Evolutionary conservation across 176 grass and related monocot genomes (phyloP).

Genomic region (Dactylis glomerata): DNA sequence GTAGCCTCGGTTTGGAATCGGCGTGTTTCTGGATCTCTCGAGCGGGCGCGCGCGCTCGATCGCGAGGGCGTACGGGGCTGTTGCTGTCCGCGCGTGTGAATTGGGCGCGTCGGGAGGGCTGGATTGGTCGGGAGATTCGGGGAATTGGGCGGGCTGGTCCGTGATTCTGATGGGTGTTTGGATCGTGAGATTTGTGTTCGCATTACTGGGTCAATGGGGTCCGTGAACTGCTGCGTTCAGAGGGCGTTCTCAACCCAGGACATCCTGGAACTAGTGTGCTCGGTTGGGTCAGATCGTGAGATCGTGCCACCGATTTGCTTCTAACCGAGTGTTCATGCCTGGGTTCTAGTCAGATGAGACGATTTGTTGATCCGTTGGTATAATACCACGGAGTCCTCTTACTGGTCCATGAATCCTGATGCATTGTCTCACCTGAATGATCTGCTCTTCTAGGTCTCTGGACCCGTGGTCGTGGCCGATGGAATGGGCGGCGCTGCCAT

Average conservation of each 20-base stretch:
- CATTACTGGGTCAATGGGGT: conserved; percentile 12
- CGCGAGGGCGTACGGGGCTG: neutral
- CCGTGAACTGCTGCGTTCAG: neutral
- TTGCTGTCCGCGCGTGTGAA: neutral
- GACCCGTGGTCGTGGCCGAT: conserved; percentile 83
- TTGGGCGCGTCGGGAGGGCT: neutral
- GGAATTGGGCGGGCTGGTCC: neutral
- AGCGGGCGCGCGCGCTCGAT: neutral
- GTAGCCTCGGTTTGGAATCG: neutral
- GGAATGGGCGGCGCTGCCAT: conserved; percentile 89
- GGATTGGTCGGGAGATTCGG: neutral
- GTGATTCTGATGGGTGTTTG: neutral
- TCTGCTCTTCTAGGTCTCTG: conserved; percentile 55
- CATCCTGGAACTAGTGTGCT: neutral
- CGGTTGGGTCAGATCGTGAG: neutral
- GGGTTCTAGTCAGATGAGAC: neutral
- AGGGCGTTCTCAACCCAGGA: neutral
- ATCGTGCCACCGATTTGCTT: neutral
- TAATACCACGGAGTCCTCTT: neutral
- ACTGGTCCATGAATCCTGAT: neutral
- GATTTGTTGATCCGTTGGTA: neutral
- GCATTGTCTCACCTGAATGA: neutral
- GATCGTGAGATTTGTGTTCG: neutral
- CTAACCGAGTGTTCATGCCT: neutral
- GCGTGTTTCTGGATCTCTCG: neutral